Base-by-base conservation (phyloP, 345 rosid species). In the Gossypium rotundifolium region DNA sequence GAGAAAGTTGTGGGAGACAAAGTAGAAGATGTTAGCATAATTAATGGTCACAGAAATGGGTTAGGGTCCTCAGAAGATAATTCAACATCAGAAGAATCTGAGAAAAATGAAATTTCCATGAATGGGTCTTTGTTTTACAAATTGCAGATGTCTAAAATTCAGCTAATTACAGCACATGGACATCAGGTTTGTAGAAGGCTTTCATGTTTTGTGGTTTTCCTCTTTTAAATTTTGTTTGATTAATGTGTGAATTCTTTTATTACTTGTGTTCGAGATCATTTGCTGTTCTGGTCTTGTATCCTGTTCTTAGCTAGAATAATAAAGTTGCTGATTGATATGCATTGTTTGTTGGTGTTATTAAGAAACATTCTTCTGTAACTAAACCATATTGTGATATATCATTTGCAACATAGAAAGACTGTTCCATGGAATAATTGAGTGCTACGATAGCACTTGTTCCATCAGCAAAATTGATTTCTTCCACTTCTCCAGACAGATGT, bases 141-240 rank as follows among this genome's bases (percentile, higher is more conserved):
- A 83, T 83, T 95, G 79, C 97, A 92, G 85, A 86, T 90, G 81
- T 81, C 81, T 57, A 85, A 90, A 78, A 87, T 95, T 81, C 91
- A 88, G 78, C 85, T 93, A 58, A 86, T 91, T 80, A 85, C 94
- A 64, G 88, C 91, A 59, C 86, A 88, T 79, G 99, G 94, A 74
- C 84, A 80, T 76, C 92, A 87, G 83, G 99, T 95, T 83, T 76
- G 83, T 70, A 51, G 44, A 57, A 20, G 66, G 52, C 29, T 79
- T 65, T 76, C 52, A 27, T 69, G 27, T 63, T 67, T 7, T 7
- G 12, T 11, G 33, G 54, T 53, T 53, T 66, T 33, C 42, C 25
- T 58, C 40, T 44, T 48, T 13, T 58, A 23, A 72, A 40, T 22
- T 9, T 57, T 25, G 74, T 53, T 57, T 72, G 40, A 40, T 59